A percentile compares a stretch with the other conserved stretches of the same genome.
Conservation (phyloP, 371 early-diverging fungal species). For the Mucor piriformis region DNA sequence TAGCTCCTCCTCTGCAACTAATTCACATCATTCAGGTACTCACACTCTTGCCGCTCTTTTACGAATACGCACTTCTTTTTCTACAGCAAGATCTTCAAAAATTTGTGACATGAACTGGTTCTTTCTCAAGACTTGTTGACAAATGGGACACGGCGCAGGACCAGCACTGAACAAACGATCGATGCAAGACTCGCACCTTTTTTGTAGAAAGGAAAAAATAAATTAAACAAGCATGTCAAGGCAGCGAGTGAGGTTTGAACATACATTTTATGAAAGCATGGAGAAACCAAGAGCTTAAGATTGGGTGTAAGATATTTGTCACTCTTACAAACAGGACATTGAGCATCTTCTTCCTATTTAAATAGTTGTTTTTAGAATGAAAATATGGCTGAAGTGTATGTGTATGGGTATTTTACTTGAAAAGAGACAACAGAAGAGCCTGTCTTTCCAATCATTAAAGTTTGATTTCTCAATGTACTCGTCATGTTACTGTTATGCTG, state of each 20-base stretch:
- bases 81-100: slow-evolving; percentile 93
- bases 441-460: slow-evolving; percentile 45
- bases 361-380: background rate
- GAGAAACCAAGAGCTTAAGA: slow-evolving; percentile 92
- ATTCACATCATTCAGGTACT: too few relatives aligned
- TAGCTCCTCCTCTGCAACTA: background rate
- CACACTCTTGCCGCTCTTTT: slow-evolving; percentile 80
- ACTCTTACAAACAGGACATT: slow-evolving; percentile 96
- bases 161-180: slow-evolving; percentile 83
- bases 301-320: slow-evolving; percentile 93
- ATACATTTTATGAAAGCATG: slow-evolving; percentile 98
- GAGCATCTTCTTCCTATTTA: slow-evolving; percentile 68
- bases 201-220: background rate
- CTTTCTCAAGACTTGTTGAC: slow-evolving; percentile 81
- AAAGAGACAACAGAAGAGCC: slow-evolving; percentile 50
- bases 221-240: background rate
- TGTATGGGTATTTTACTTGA: slow-evolving; percentile 28
- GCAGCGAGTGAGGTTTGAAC: background rate
- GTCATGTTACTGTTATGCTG: slow-evolving; percentile 11
- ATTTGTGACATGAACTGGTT: slow-evolving; percentile 86
- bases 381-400: background rate
- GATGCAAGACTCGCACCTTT: slow-evolving; percentile 91
- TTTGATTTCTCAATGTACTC: slow-evolving; percentile 35
- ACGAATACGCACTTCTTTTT: slow-evolving; percentile 93
- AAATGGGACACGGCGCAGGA: slow-evolving; percentile 93